Base-by-base conservation (phyloP, 2,329 filamentous ascomycete genomes). In the Penicillium sp. region DNA sequence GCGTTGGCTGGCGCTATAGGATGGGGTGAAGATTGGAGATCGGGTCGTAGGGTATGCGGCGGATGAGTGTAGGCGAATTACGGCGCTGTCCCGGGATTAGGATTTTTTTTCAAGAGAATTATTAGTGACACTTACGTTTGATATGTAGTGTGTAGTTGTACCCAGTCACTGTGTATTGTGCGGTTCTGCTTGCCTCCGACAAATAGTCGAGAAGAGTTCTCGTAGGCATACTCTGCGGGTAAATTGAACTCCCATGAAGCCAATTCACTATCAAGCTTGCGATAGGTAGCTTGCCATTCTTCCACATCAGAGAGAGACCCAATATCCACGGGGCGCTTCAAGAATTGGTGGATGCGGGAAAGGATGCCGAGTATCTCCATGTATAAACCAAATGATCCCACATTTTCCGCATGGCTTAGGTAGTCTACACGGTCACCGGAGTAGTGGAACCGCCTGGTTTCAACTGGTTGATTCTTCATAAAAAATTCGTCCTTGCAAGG, bases 101-200 rank as follows among this genome's bases (percentile, higher is more conserved):
- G 21, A 6, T 6, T n/a, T 12, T 1, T 5, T 6, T 5, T 6
- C 10, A 45, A 38, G 10, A 13, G 10, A 39, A 7, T 21, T 21
- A 13, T 26, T 9, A 13, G 18, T 21, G 23, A 18, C 6, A 75
- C 81, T 76, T 70, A 84, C 79, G 90, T 95, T 70, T 95, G 89
- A 65, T 92, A 95, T 0, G 90, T 91, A 4, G 89, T 88, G 68
- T 96, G 92, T 28, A 96, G 79, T 87, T 95, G 95, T 46, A 96
- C 85, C 87, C 91, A 91, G 47, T 87, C 87, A 68, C 88, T 90
- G 66, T 89, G 90, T 44, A 91, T 77, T 39, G 81, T 81, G 69
- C 89, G 90, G 63, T 81, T 84, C 46, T 81, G 82, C 6, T 83
- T 84, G 0, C 84, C 68, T 10, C 70, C 81, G 57, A 86, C 85